A percentile compares a stretch with the other conserved stretches of the same genome.
Evolutionary conservation across 1,139 yeast genomes (phyloP).

Genomic region (Yamadazyma atlantica): DNA sequence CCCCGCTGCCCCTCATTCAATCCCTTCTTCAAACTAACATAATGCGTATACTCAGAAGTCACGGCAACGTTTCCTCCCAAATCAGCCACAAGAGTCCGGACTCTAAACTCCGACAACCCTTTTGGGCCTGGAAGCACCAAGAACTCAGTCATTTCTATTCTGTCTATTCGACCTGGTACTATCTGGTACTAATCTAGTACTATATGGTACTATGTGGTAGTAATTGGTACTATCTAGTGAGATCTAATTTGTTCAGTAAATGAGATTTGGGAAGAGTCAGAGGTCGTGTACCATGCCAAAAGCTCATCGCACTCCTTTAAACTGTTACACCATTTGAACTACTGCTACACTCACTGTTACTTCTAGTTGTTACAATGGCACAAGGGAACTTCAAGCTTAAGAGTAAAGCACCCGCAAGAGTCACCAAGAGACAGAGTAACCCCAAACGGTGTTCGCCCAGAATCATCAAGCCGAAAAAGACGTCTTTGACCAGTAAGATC

Average conservation of each 20-base stretch:
- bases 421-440: slow-evolving; percentile 53
- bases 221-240: no score
- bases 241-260: neutral
- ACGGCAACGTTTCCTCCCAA: no score
- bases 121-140: slow-evolving; percentile 84
- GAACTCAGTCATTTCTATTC: slow-evolving; percentile 20
- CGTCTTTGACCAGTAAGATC: slow-evolving; percentile 47
- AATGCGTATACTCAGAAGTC: slow-evolving; percentile 78
- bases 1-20: slow-evolving; percentile 37
- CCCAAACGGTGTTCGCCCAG: slow-evolving; percentile 73
- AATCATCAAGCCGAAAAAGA: slow-evolving; percentile 67
- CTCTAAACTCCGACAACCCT: slow-evolving; percentile 86
- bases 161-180: neutral
- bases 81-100: slow-evolving; percentile 66
- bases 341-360: no score
- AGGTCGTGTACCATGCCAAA: no score
- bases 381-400: slow-evolving; percentile 56
- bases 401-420: slow-evolving; percentile 46
- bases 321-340: no score
- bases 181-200: no score
- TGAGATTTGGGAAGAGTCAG: slow-evolving; percentile 1
- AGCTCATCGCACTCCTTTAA: no score
- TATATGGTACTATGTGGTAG: no score
- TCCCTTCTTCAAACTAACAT: slow-evolving; percentile 56
- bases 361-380: slow-evolving; percentile 51